A percentile compares a stretch with the other conserved stretches of the same genome.
phyloP scores from a whole-genome alignment of 164 flowering plant genomes.

The Berberis thunbergii region DNA sequence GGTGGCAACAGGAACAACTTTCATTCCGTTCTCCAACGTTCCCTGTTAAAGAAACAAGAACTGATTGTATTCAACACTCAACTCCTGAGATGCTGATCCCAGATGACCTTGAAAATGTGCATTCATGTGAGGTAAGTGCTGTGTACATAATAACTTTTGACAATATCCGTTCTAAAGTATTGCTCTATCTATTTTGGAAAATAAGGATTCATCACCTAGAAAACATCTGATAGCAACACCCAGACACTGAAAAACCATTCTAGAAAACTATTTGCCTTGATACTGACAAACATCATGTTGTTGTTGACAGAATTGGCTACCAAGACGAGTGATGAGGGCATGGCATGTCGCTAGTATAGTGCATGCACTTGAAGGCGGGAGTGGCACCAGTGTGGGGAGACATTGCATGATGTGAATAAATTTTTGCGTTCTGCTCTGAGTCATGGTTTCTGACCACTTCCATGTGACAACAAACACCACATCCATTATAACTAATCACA shows the following conservation, averaged over 20 bases:
- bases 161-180: too few species aligned
- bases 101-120: slow-evolving; percentile 33
- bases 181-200: too few species aligned
- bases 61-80: slow-evolving; percentile 40
- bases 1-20: slow-evolving; percentile 38
- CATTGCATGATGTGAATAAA: slow-evolving; percentile 4
- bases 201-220: too few species aligned
- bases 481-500: background rate
- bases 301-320: slow-evolving; percentile 16
- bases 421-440: slow-evolving; percentile 6
- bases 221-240: too few species aligned
- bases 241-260: too few species aligned
- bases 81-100: slow-evolving; percentile 55
- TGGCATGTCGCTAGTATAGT: slow-evolving; percentile 14
- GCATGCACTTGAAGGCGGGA: slow-evolving; percentile 14
- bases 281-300: background rate
- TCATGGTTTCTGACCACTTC: slow-evolving; percentile 12
- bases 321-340: slow-evolving; percentile 19
- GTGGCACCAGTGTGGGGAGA: slow-evolving; percentile 11
- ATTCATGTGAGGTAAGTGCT: slow-evolving; percentile 54
- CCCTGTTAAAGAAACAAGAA: slow-evolving; percentile 33
- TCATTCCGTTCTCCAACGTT: slow-evolving; percentile 50
- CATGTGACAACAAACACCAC: background rate
- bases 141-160: too few species aligned
- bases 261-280: too few species aligned